These are phyloP conservation scores for Pseudomassariella vexata DNA, from an alignment of 2,329 filamentous ascomycete genomes.

Conservation along the genomic window DNA sequence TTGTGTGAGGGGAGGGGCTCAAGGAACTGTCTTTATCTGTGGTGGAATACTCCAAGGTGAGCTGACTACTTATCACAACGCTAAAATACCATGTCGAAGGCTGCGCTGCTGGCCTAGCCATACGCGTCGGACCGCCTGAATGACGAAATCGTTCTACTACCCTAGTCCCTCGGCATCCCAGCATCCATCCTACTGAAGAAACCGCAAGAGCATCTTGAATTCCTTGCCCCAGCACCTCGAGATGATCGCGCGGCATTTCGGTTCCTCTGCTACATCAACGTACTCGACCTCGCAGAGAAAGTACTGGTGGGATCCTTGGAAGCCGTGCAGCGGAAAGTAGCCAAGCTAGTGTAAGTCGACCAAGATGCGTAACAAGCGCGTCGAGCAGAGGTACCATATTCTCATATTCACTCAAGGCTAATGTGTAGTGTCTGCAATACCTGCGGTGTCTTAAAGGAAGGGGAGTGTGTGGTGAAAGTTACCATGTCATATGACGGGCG, in stretches of 20 bases:
- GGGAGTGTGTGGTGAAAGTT: conserved; percentile 30
- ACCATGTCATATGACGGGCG: conserved; percentile 28
- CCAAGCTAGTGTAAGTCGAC: conserved; percentile 24
- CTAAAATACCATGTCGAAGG: no score
- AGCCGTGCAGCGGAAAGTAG: conserved; percentile 19
- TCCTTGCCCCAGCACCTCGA: conserved; percentile 20
- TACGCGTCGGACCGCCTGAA: conserved; percentile 33
- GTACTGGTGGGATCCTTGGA: conserved; percentile 29
- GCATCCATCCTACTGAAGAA: conserved; percentile 24
- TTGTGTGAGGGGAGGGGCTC: conserved; percentile 27
- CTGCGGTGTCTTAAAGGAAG: conserved; percentile 26
- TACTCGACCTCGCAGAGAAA: conserved; percentile 28
- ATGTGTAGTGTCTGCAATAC: conserved; percentile 33
- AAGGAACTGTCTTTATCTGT: conserved; percentile 31
- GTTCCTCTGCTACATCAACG: conserved; percentile 27
- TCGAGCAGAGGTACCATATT: conserved; percentile 30
- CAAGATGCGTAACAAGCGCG: conserved; percentile 26
- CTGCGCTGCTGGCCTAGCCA: no score
- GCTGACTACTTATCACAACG: no score
- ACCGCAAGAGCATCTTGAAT: conserved; percentile 27
- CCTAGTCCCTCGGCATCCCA: conserved; percentile 29
- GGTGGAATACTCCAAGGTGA: conserved; percentile 33
- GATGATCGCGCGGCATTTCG: conserved; percentile 26
- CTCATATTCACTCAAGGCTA: conserved; percentile 29
- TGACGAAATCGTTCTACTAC: conserved; percentile 34